These are phyloP conservation scores for Raphanus sativus DNA, from an alignment of 345 rosid species.

Conservation along the genomic window DNA sequence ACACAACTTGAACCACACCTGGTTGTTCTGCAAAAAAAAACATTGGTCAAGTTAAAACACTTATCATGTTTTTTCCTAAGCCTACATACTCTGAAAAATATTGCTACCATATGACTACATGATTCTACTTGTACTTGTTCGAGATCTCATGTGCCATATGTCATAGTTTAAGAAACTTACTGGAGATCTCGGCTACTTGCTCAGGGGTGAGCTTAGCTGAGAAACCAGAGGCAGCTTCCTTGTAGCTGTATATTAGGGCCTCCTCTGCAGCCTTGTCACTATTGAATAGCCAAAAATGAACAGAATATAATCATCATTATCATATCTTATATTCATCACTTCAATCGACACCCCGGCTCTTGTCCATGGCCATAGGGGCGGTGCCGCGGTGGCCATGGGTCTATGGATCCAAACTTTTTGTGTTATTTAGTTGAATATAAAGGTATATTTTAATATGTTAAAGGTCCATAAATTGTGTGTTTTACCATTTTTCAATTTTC, in stretches of 20 bases:
- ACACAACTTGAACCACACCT: conserved; percentile 86
- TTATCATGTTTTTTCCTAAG: background rate
- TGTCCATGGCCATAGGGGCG: too few relatives aligned
- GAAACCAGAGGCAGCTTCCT: conserved; percentile 81
- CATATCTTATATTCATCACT: background rate
- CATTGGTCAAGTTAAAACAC: background rate
- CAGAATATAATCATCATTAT: background rate
- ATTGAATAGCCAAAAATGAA: background rate
- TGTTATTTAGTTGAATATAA: too few relatives aligned
- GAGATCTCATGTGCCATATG: background rate
- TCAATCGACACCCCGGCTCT: background rate
- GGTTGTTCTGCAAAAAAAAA: conserved; percentile 58
- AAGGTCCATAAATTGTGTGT: too few relatives aligned
- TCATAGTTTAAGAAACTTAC: conserved; percentile 43
- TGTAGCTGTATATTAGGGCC: conserved; percentile 73
- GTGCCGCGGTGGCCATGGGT: too few relatives aligned
- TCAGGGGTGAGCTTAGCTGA: conserved; percentile 83
- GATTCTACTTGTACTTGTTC: background rate
- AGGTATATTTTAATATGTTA: too few relatives aligned
- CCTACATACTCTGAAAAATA: background rate
- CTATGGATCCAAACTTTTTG: too few relatives aligned
- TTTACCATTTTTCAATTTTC: too few relatives aligned
- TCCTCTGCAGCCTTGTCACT: conserved; percentile 84
- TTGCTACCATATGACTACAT: background rate
- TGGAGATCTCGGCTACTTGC: conserved; percentile 66